Evolutionary conservation across 345 rosid genomes (phyloP), one percentile per base, ranked within the genome.

Genomic region (Salix udensis): DNA sequence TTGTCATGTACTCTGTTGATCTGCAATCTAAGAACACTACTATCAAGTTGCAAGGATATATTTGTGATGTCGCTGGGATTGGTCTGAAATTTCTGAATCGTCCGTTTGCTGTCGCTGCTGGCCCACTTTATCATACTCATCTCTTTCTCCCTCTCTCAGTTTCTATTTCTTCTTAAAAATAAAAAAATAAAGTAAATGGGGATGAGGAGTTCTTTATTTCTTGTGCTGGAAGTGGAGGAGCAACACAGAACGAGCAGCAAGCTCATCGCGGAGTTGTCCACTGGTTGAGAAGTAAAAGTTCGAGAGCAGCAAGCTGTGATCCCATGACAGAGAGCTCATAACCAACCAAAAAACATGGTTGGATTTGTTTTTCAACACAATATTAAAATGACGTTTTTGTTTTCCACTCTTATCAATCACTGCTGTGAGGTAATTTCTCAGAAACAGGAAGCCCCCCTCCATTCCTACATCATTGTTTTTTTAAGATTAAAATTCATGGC

Each of bases 11-110:
- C 42, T 74, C 24, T 10, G 40, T 64, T 55, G 44, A 62, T 44
- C 65, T 72, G 77, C 80, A 55, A 34, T 58, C 72, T 53, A 40
- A 71, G 61, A 50, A 40, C 36, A 18, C 16, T 48, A 72, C 40
- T 34, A 52, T 61, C 61, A 52, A 40, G 65, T 68, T 70, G 67
- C 36, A 23, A 78, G 39, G 65, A 75, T 76, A 30, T 44, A 67
- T 58, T 58, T 58, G 26, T 36, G 67, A 74, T 30, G 36, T 50
- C 53, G 1, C 11, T 31, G 42, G 44, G 26, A 34, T 67, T 36
- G 39, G 44, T 67, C 70, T 19, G 37, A 36, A 36, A 36, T 36
- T 36, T 36, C 7, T 36, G 70, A n/a, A 58, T 58, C 26, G 13
- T 58, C 28, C 23, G 62, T 1, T 58, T 58, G 62, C 62, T 5